Evolutionary conservation across 345 rosid genomes (phyloP).

Genomic region (Theobroma cacao): DNA sequence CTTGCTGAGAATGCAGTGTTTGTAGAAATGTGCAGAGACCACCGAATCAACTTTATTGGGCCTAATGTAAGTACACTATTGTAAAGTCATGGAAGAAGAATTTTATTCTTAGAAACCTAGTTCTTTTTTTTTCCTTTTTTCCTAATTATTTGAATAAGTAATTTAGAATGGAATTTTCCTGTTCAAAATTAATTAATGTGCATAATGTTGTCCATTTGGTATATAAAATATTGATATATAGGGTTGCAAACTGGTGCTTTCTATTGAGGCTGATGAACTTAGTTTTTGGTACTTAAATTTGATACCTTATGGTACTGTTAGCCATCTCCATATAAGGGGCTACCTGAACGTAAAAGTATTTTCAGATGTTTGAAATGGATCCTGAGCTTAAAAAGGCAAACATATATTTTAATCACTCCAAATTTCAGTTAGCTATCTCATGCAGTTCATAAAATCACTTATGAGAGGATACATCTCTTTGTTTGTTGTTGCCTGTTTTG

Average conservation of each 20-base stretch:
- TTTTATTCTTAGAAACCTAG: not conserved
- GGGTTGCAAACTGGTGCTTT: not conserved
- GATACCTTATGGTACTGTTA: not conserved
- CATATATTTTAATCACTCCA: not conserved
- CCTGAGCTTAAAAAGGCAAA: not conserved
- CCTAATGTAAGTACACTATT: conserved; percentile 65
- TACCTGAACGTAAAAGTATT: not conserved
- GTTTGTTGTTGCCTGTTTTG: not conserved
- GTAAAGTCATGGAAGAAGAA: not conserved
- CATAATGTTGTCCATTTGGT: not conserved
- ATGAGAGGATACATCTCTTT: not conserved
- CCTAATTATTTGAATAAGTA: not conserved
- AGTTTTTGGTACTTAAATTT: not conserved
- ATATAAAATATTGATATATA: not conserved
- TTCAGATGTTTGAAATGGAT: not conserved
- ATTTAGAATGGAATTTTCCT: not conserved
- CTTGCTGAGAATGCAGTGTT: conserved; percentile 95
- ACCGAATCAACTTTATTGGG: conserved; percentile 93
- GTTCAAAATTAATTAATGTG: not conserved
- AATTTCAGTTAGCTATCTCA: not conserved
- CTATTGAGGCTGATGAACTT: not conserved
- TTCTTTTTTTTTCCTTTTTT: not conserved
- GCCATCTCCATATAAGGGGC: not conserved
- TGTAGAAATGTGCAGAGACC: conserved; percentile 97
- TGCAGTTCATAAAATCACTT: not conserved